Base-by-base conservation (phyloP, 1,284 basidiomycete genomes). In the Pseudozyma sp. region DNA sequence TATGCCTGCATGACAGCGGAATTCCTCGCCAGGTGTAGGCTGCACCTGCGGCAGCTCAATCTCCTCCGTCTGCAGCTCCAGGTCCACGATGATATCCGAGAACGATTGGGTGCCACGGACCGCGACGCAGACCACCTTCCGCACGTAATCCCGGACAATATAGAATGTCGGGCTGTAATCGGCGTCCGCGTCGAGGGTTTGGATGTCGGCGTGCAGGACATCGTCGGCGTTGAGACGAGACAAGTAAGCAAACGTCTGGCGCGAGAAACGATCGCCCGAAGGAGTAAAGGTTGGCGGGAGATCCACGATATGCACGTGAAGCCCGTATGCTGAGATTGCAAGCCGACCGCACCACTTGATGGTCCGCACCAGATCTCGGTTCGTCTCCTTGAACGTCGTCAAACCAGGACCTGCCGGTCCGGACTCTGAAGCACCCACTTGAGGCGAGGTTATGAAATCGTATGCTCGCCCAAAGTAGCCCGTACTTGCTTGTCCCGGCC, bases 321-420 rank as follows among this genome's bases (percentile, higher is more conserved):
- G 54, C 19, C 69, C 76, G 47, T 74, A 74, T 1, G 82, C 81
- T 5, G 79, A 81, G 53, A 84, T 81, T 14, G 82, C 79, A 30
- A 84, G 69, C n/a, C 79, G 77, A n/a, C 77, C 71, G 16, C 80
- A 81, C 81, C 82, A 83, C 50, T 81, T 81, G 68, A 84, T 76
- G 9, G 76, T 84, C 29, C 69, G 66, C 6, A 83, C 72, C 24
- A 82, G 54, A 29, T 67, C 69, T 19, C 56, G 60, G 11, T 68
- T 66, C 30, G 59, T 71, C 44, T 78, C 72, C 33, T 56, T 53
- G 55, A 68, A 57, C 7, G 64, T 50, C 42, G 46, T 44, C 7
- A 54, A 53, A 42, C 62, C 53, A 17, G 54, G 65, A 8, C 50
- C 37, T 29, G 43, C 39, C 0, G 46, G 29, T 47, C 39, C 47